A percentile compares a stretch with the other conserved stretches of the same genome.
phyloP scores from a whole-genome alignment of 768 basidiomycete species.

The Paxillus rubicundulus region DNA sequence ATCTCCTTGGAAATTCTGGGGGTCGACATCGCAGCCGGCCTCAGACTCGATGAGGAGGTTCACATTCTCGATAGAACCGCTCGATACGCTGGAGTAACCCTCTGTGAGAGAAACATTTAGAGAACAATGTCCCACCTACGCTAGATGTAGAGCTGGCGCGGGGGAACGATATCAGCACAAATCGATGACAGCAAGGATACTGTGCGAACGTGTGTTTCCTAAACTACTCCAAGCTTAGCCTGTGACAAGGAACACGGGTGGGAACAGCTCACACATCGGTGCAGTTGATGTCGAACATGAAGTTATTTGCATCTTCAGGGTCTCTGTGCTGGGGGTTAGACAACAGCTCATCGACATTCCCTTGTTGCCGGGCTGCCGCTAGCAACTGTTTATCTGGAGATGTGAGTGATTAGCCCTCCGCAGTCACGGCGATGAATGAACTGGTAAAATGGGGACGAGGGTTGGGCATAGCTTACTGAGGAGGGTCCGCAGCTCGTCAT shows the following conservation, averaged over 20 bases:
- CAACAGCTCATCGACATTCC: constrained; percentile 27
- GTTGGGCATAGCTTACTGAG: constrained; percentile 16
- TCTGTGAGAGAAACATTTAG: background rate
- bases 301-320: constrained; percentile 9
- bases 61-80: constrained; percentile 18
- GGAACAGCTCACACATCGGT: constrained; percentile 24
- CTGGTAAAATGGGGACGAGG: background rate
- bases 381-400: constrained; percentile 25
- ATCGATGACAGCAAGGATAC: background rate
- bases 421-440: background rate
- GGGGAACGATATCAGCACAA: constrained; percentile 9
- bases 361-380: constrained; percentile 21
- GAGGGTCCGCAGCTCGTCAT: constrained; percentile 12
- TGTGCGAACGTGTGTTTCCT: constrained; percentile 31
- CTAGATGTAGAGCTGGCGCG: constrained; percentile 29
- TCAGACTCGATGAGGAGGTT: constrained; percentile 20
- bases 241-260: background rate
- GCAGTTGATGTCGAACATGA: constrained; percentile 33
- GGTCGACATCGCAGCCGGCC: constrained; percentile 28
- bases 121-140: constrained; percentile 20
- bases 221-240: constrained; percentile 12
- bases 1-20: constrained; percentile 21
- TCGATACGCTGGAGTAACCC: constrained; percentile 14
- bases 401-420: background rate
- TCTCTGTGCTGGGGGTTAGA: constrained; percentile 20